A percentile compares a stretch with the other conserved stretches of the same genome.
These are phyloP conservation scores for Debaryomyces robertsiae DNA, from an alignment of 1,139 yeast genomes.

Conservation along the genomic window DNA sequence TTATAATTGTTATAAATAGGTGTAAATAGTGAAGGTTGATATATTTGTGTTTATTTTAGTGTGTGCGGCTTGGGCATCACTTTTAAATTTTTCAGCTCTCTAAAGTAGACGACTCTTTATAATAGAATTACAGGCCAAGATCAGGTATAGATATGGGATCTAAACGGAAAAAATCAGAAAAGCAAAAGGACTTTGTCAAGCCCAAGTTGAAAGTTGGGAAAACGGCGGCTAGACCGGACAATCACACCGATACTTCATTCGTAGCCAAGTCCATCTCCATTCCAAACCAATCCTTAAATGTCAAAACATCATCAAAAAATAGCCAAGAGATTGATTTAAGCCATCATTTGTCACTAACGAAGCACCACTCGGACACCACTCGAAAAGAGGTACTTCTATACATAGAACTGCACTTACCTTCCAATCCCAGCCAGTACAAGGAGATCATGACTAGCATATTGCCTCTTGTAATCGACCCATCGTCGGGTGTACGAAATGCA, in stretches of 20 bases:
- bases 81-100: slow-evolving; percentile 4
- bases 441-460: slow-evolving; percentile 57
- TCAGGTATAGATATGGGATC: slow-evolving; percentile 45
- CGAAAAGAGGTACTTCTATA: slow-evolving; percentile 70
- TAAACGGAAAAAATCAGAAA: slow-evolving; percentile 62
- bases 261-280: slow-evolving; percentile 71
- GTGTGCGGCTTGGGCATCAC: slow-evolving; percentile 10
- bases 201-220: slow-evolving; percentile 90
- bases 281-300: slow-evolving; percentile 54
- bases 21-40: not conserved
- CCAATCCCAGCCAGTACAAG: slow-evolving; percentile 56
- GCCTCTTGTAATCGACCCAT: slow-evolving; percentile 64
- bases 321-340: slow-evolving; percentile 49
- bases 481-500: slow-evolving; percentile 64
- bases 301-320: slow-evolving; percentile 19
- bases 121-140: not conserved
- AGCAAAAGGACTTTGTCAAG: slow-evolving; percentile 75
- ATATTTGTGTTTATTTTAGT: slow-evolving; percentile 6
- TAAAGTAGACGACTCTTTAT: not conserved
- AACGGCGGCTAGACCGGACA: slow-evolving; percentile 65
- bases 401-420: slow-evolving; percentile 50
- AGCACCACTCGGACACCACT: slow-evolving; percentile 75
- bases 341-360: slow-evolving; percentile 65
- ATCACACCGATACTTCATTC: slow-evolving; percentile 84
- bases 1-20: not conserved